phyloP scores from a whole-genome alignment of 2,329 filamentous ascomycete species.

The Nigrograna mackinnonii region DNA sequence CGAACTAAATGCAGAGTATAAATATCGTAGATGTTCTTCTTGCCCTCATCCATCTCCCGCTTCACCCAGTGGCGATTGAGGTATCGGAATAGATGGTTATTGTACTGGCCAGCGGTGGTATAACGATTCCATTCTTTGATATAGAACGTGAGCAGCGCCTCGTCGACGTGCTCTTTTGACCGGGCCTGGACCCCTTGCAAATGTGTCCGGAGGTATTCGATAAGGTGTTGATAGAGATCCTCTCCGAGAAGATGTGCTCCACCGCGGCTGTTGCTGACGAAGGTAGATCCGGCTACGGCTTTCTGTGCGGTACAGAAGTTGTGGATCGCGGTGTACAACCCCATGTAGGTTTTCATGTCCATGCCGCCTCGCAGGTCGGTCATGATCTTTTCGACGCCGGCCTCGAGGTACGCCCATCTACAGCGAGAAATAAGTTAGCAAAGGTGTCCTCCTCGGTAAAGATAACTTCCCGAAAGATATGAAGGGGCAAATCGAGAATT shows the following conservation, averaged over 20 bases:
- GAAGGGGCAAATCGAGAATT: no score
- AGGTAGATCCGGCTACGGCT: constrained; percentile 66
- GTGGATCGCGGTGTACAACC: constrained; percentile 94
- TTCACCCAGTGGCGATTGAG: constrained; percentile 99
- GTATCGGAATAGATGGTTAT: constrained; percentile 95
- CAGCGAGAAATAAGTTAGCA: background rate
- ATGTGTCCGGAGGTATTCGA: constrained; percentile 79
- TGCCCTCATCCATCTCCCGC: constrained; percentile 96
- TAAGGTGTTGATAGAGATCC: constrained; percentile 91
- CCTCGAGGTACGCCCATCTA: constrained; percentile 89
- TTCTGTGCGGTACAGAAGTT: constrained; percentile 99
- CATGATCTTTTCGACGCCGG: constrained; percentile 92
- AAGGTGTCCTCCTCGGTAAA: no score
- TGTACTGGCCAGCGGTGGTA: constrained; percentile 93
- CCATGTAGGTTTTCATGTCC: constrained; percentile 97
- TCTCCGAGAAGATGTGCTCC: constrained; percentile 95
- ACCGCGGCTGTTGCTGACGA: constrained; percentile 66
- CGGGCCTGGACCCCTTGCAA: constrained; percentile 71
- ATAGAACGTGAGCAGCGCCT: constrained; percentile 88
- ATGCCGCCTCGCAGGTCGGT: constrained; percentile 87
- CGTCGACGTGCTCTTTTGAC: constrained; percentile 82
- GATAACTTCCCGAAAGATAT: no score
- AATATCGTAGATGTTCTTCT: constrained; percentile 97
- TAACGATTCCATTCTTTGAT: constrained; percentile 97
- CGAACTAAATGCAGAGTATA: constrained; percentile 96